Conservation (phyloP, 1,139 yeast species). For the Pichia sp. region DNA sequence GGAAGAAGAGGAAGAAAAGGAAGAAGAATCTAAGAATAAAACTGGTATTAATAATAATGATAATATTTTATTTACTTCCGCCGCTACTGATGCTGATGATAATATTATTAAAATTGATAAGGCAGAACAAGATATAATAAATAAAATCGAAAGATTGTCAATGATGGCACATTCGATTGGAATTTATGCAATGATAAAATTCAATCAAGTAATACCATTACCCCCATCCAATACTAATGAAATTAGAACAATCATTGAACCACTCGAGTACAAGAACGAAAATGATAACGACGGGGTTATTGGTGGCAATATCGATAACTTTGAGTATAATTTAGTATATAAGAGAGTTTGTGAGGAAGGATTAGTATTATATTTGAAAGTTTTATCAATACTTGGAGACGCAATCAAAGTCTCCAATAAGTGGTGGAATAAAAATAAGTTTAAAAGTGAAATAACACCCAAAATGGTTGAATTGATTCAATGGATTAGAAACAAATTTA, state of each 20-base stretch:
- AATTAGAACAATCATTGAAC: conserved; percentile 20
- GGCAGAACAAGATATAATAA: conserved; percentile 29
- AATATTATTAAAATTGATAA: background rate
- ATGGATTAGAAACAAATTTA: conserved; percentile 85
- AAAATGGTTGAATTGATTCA: conserved; percentile 78
- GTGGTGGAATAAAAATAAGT: conserved; percentile 70
- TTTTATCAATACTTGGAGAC: conserved; percentile 69
- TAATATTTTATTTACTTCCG: background rate
- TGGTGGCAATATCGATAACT: background rate
- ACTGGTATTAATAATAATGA: conserved; percentile 4
- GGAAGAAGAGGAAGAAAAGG: background rate
- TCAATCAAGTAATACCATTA: conserved; percentile 71
- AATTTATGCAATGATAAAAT: conserved; percentile 86
- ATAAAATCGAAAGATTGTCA: conserved; percentile 64
- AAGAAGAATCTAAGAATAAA: background rate
- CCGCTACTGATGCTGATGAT: background rate
- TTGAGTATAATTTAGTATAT: conserved; percentile 15
- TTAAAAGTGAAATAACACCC: conserved; percentile 32
- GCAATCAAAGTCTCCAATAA: conserved; percentile 81
- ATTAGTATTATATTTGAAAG: conserved; percentile 73
- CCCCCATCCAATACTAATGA: conserved; percentile 49
- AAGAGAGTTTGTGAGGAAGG: conserved; percentile 66
- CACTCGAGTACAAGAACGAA: conserved; percentile 34
- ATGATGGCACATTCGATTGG: conserved; percentile 88
- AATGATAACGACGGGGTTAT: conserved; percentile 27